phyloP scores from a whole-genome alignment of 768 basidiomycete species.

The Cyathus striatus region DNA sequence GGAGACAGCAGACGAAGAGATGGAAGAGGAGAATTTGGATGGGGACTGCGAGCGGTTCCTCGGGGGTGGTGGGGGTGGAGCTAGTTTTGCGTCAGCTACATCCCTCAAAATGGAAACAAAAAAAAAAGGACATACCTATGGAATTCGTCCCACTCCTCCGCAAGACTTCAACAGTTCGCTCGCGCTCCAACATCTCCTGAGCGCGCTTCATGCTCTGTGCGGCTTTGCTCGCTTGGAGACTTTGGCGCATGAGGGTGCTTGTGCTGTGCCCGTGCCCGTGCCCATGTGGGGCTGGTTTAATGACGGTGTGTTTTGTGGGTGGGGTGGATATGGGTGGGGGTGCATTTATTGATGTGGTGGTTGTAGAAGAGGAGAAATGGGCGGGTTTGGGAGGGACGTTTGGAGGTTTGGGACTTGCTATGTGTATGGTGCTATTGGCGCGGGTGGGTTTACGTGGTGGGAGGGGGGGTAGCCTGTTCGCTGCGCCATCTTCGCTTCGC shows the following conservation, averaged over 20 bases:
- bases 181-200: conserved; percentile 63
- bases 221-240: conserved; percentile 66
- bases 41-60: neutral
- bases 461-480: conserved; percentile 3
- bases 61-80: neutral
- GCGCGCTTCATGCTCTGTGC: conserved; percentile 67
- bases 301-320: too few species aligned
- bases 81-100: neutral
- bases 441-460: conserved; percentile 38
- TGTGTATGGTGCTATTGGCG: conserved; percentile 26
- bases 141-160: conserved; percentile 42
- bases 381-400: conserved; percentile 6
- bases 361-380: conserved; percentile 10
- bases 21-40: neutral
- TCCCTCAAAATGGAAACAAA: neutral
- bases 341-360: too few species aligned
- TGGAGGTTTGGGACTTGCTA: conserved; percentile 13
- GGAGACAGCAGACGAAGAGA: neutral
- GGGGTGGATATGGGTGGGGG: too few species aligned
- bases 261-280: conserved; percentile 47
- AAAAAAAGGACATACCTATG: neutral
- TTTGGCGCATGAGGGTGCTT: conserved; percentile 67
- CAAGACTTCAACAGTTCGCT: conserved; percentile 66
- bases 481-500: conserved; percentile 26
- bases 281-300: too few species aligned